Evolutionary conservation across 805 yeast genomes (phyloP).

Genomic region (Yueomyces sinensis): DNA sequence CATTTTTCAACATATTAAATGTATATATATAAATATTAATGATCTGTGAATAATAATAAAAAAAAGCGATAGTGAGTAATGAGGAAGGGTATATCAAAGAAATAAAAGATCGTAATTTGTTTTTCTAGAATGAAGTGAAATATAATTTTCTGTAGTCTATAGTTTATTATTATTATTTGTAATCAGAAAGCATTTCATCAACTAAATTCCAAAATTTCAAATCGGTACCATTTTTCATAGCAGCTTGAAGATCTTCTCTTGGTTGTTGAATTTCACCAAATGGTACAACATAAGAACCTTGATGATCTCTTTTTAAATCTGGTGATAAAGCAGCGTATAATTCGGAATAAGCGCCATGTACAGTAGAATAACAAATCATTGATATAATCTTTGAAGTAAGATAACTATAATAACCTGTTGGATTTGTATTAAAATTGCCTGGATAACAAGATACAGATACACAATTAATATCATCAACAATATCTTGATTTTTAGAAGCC

Average conservation of each 20-base stretch:
- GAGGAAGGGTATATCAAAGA: too few species aligned
- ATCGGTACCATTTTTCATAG: conserved; percentile 17
- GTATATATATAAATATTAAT: too few species aligned
- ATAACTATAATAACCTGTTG: conserved; percentile 13
- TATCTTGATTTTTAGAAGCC: conserved; percentile 15
- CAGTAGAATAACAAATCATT: conserved; percentile 8
- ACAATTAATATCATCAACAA: conserved; percentile 14
- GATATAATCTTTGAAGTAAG: conserved; percentile 2
- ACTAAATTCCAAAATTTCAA: conserved; percentile 17
- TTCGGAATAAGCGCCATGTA: conserved; percentile 27
- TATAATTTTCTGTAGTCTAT: too few species aligned
- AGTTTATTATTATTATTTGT: too few species aligned
- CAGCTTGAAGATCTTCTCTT: conserved; percentile 15
- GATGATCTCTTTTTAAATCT: conserved; percentile 12
- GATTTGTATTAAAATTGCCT: conserved; percentile 21
- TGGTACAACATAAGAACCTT: conserved; percentile 25
- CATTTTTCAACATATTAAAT: too few species aligned
- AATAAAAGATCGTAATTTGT: too few species aligned
- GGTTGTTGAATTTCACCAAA: conserved; percentile 22
- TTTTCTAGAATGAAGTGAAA: too few species aligned
- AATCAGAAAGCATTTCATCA: conserved; percentile 5
- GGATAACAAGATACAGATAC: conserved; percentile 25
- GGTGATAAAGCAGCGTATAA: conserved; percentile 26
- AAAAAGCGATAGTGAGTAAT: too few species aligned
- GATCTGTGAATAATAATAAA: too few species aligned